phyloP scores from a whole-genome alignment of 139 green algal genomes.

The Yamagishiella unicocca region DNA sequence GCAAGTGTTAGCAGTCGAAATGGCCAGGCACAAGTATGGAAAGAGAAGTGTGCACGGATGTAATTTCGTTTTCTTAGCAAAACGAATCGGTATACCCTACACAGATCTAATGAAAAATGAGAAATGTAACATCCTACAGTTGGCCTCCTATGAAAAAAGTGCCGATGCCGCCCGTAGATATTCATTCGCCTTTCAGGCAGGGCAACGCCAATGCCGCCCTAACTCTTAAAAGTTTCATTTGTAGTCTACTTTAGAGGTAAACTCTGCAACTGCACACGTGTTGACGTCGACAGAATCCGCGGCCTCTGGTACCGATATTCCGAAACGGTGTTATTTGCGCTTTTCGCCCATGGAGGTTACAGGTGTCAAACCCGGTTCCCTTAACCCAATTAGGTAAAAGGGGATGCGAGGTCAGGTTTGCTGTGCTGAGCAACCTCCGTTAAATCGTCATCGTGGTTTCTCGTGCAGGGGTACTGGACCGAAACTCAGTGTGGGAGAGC shows the following conservation, averaged over 20 bases:
- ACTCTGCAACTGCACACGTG: background rate
- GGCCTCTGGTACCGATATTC: background rate
- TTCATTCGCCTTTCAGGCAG: background rate
- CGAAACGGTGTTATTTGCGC: background rate
- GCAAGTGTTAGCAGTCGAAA: no score
- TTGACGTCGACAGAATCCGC: no score
- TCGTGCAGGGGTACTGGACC: conserved; percentile 6
- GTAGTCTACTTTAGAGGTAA: background rate
- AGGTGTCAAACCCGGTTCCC: background rate
- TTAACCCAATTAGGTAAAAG: conserved; percentile 11
- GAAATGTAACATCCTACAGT: background rate
- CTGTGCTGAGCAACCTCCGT: background rate
- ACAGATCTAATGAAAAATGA: no score
- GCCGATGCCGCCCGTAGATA: no score
- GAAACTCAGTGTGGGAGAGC: conserved; percentile 41
- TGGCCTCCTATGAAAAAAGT: background rate
- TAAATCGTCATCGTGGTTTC: background rate
- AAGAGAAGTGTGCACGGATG: background rate
- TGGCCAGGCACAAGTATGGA: background rate
- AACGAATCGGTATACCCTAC: background rate
- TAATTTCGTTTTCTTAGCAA: background rate
- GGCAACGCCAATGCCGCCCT: background rate
- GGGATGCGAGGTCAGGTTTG: background rate
- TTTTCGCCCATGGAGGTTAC: conserved; percentile 10
- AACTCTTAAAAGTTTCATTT: background rate